Percentiles rank a stretch among this genome's conserved stretches.
Evolutionary conservation across 129 eudicot genomes (phyloP).

Genomic region (Artemisia argyi): DNA sequence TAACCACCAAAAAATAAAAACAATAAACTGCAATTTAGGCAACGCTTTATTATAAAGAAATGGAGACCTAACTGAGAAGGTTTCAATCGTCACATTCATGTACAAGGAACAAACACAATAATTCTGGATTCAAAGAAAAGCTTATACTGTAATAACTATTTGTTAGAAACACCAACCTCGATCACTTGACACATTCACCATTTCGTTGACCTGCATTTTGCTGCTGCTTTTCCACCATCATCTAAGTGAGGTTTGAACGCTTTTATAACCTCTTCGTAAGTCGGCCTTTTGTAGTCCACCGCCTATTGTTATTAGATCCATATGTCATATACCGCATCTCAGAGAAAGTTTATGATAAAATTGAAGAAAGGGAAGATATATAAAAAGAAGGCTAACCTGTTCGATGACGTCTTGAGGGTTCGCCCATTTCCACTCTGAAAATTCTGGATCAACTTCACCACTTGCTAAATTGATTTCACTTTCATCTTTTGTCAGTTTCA

Average conservation of each 20-base stretch:
- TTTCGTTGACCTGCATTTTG: constrained; percentile 76
- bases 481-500: constrained; percentile 77
- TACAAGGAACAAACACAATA: constrained; percentile 31
- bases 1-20: constrained; percentile 8
- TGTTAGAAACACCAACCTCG: constrained; percentile 23
- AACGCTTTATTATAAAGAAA: constrained; percentile 37
- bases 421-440: constrained; percentile 99
- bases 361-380: not conserved
- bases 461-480: constrained; percentile 77
- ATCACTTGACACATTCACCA: constrained; percentile 50
- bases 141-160: constrained; percentile 2
- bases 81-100: constrained; percentile 31
- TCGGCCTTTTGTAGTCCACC: constrained; percentile 99
- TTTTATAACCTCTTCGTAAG: constrained; percentile 81
- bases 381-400: constrained; percentile 50
- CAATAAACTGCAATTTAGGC: constrained; percentile 5
- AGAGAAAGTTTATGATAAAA: not conserved
- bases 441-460: constrained; percentile 89
- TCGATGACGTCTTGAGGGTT: constrained; percentile 84
- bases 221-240: constrained; percentile 61
- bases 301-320: constrained; percentile 51
- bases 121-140: constrained; percentile 16
- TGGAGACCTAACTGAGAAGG: constrained; percentile 32
- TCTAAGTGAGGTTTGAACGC: constrained; percentile 53
- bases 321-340: not conserved